Evolutionary conservation across 2,329 filamentous ascomycete genomes (phyloP).

Genomic region (Gaeumannomyces tritici): DNA sequence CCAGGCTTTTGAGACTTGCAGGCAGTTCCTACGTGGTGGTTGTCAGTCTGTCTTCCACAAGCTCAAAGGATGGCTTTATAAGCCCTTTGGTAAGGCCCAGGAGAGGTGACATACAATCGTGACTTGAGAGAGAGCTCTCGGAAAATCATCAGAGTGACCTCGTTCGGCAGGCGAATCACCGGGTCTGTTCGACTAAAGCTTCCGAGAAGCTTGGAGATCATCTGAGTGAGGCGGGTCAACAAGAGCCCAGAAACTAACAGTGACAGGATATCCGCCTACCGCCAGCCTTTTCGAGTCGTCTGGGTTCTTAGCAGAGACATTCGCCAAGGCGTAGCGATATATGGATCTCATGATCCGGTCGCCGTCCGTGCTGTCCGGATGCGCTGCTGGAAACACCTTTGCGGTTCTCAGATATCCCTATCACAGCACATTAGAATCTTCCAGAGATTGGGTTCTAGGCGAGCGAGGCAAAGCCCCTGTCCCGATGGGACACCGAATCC

Average conservation of each 20-base stretch:
- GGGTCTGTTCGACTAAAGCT: neutral
- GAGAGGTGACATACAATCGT: neutral
- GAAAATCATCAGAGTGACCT: constrained; percentile 2
- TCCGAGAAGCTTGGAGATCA: neutral
- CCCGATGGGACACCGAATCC: too few relatives aligned
- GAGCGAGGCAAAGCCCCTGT: too few relatives aligned
- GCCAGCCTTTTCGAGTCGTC: neutral
- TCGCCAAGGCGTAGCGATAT: neutral
- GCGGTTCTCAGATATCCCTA: constrained; percentile 2
- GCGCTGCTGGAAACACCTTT: neutral
- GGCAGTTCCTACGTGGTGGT: neutral
- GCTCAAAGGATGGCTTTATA: neutral
- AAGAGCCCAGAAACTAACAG: neutral
- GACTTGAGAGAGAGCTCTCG: neutral
- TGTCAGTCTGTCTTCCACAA: neutral
- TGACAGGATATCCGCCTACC: neutral
- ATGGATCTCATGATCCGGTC: neutral
- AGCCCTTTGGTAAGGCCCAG: neutral
- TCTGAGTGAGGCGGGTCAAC: neutral
- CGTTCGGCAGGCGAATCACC: neutral
- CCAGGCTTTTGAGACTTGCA: constrained; percentile 1
- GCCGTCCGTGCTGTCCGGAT: neutral
- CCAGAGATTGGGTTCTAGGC: too few relatives aligned
- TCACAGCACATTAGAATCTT: neutral
- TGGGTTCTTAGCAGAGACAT: neutral